Base-by-base conservation (phyloP, 805 yeast genomes). In the Metschnikowia amazonensis region DNA sequence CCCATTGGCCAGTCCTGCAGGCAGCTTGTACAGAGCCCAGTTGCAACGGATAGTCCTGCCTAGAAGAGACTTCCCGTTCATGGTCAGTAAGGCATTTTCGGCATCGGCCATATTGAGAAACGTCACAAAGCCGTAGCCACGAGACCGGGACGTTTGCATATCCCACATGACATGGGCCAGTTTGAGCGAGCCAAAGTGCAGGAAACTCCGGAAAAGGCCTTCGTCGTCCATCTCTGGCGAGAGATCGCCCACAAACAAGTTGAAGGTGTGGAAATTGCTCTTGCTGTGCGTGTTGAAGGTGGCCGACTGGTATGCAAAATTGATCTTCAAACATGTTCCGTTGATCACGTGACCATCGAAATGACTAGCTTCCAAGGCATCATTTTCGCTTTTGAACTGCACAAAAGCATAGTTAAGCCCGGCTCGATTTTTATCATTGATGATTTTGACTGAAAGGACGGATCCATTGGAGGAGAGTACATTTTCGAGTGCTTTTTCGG, bases 101-200 rank as follows among this genome's bases (percentile, higher is more conserved):
- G 96, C 96, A 52, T 87, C 92, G 16, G 70, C 65, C 50, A 75
- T 78, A 21, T 75, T 77, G 23, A 70, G 64, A 58, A 89, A 89
- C 1, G 92, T 82, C 10, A 88, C 94, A 64, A 89, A 89, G 2
- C 97, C 96, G 60, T 89, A 89, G 30, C 96, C 95, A 66, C 96
- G 75, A 2, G 95, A 87, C 60, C 96, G 75, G 35, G 95, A 94
- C 21, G 94, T 84, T 63, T 86, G 90, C 95, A 88, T 87, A 63
- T 89, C 96, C 96, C 97, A 89, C 96, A 89, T 89, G 27, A 89
- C 96, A 56, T 89, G 89, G 10, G 95, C 96, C 63, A 86, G 94
- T 38, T 79, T 69, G 57, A 86, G 69, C 1, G 89, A 76, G 14
- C 72, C 70, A 62, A 77, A 85, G 45, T 71, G 69, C 4, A 69